Conservation (phyloP, 257 asterid species). For the Solanum chmielewskii region DNA sequence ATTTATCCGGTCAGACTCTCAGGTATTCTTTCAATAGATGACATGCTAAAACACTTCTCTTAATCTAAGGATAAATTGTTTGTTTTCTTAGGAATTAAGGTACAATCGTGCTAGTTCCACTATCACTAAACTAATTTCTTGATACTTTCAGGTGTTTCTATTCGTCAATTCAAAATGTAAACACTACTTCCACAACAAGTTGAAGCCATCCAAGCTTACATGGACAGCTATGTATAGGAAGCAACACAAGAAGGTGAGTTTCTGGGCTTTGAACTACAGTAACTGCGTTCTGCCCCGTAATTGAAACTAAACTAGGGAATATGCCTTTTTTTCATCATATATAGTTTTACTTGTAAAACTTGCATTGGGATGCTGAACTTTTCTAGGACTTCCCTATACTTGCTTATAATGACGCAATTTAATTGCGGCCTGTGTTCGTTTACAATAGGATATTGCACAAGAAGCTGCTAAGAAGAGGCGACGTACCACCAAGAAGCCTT, state of each 20-base stretch:
- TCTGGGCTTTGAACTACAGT: not conserved
- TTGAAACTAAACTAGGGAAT: not conserved
- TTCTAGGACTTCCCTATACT: not conserved
- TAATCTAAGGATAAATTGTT: not conserved
- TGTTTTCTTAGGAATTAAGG: not conserved
- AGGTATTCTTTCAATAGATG: constrained; percentile 20
- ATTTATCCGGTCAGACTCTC: constrained; percentile 62
- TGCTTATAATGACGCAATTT: not conserved
- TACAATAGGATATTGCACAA: constrained; percentile 54
- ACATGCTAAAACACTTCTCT: not conserved
- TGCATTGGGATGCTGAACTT: not conserved
- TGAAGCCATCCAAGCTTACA: constrained; percentile 77
- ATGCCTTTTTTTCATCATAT: not conserved
- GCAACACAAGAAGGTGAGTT: constrained; percentile 72
- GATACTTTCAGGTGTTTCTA: constrained; percentile 53
- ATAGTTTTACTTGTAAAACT: not conserved
- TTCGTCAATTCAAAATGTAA: constrained; percentile 76
- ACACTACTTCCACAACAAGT: constrained; percentile 78
- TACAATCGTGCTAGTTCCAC: not conserved
- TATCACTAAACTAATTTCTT: not conserved
- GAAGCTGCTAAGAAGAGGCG: constrained; percentile 92
- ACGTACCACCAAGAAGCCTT: constrained; percentile 69
- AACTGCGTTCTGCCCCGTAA: no score
- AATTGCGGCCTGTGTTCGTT: not conserved
- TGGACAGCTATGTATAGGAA: constrained; percentile 89